Evolutionary conservation across 257 asterid genomes (phyloP).

Genomic region (Solanum medicagineum): DNA sequence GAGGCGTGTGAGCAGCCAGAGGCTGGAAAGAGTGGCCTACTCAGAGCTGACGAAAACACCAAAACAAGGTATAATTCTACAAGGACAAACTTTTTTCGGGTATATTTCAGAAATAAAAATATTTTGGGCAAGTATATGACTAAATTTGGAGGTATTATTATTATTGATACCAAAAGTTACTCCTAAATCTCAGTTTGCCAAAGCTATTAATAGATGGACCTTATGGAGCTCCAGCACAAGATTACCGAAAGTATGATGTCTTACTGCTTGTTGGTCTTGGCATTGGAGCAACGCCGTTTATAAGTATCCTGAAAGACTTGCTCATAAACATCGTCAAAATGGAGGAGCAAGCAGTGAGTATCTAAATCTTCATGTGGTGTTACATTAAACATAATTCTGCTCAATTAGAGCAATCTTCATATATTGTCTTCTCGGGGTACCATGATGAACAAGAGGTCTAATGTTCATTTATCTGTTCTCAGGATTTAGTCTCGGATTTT

Average conservation of each 20-base stretch:
- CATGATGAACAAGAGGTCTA: not conserved
- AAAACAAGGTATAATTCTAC: constrained; percentile 38
- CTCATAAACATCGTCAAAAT: constrained; percentile 64
- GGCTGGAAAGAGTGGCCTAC: constrained; percentile 77
- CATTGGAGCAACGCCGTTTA: constrained; percentile 93
- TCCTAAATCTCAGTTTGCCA: constrained; percentile 62
- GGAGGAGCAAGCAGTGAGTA: constrained; percentile 83
- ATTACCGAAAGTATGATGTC: constrained; percentile 70
- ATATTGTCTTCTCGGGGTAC: not conserved
- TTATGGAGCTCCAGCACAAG: constrained; percentile 98
- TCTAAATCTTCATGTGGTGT: not conserved
- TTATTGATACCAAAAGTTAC: not conserved
- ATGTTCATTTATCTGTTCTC: constrained; percentile 2
- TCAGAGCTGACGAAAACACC: constrained; percentile 87
- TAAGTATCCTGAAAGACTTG: constrained; percentile 82
- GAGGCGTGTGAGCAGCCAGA: constrained; percentile 77
- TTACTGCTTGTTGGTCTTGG: constrained; percentile 93
- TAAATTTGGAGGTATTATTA: not conserved
- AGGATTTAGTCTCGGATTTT: constrained; percentile 66
- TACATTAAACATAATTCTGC: not conserved
- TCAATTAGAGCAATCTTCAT: not conserved
- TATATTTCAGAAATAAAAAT: not conserved
- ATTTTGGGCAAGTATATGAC: not conserved
- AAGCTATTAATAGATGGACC: constrained; percentile 93
- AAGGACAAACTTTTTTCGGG: not conserved